Evolutionary conservation across 345 rosid species (phyloP).

Genomic region (Nephelium lappaceum): DNA sequence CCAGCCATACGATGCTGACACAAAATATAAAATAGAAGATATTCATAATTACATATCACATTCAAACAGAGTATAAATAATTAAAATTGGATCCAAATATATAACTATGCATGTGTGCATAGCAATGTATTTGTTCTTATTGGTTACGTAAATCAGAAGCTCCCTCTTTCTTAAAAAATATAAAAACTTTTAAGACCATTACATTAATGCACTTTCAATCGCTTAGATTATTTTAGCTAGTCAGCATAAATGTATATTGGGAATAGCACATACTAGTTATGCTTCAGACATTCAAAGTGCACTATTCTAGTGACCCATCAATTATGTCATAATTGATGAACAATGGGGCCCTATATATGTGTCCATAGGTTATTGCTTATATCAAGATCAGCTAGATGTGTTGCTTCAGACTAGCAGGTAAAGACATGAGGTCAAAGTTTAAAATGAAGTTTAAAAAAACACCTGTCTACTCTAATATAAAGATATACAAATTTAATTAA

Average conservation of each 20-base stretch:
- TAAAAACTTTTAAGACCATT: background rate
- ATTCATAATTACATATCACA: slow-evolving; percentile 15
- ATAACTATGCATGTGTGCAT: background rate
- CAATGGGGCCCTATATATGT: background rate
- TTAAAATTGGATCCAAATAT: background rate
- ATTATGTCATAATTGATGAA: background rate
- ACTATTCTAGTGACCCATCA: background rate
- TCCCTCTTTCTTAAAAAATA: background rate
- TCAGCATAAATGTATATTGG: background rate
- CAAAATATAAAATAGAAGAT: slow-evolving; percentile 33
- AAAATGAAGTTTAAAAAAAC: background rate
- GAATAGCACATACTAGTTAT: background rate
- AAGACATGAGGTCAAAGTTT: background rate
- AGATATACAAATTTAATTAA: background rate
- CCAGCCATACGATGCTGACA: slow-evolving; percentile 98
- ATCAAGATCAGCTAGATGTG: background rate
- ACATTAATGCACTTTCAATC: background rate
- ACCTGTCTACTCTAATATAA: background rate
- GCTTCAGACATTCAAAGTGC: background rate
- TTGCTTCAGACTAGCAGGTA: background rate
- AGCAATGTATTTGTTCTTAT: background rate
- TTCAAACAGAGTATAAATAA: background rate
- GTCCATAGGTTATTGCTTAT: background rate
- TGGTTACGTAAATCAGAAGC: background rate
- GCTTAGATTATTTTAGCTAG: background rate